Evolutionary conservation across 2,329 filamentous ascomycete species (phyloP), one percentile per base, ranked within the genome.

Genomic region (Westerdykella sp.): DNA sequence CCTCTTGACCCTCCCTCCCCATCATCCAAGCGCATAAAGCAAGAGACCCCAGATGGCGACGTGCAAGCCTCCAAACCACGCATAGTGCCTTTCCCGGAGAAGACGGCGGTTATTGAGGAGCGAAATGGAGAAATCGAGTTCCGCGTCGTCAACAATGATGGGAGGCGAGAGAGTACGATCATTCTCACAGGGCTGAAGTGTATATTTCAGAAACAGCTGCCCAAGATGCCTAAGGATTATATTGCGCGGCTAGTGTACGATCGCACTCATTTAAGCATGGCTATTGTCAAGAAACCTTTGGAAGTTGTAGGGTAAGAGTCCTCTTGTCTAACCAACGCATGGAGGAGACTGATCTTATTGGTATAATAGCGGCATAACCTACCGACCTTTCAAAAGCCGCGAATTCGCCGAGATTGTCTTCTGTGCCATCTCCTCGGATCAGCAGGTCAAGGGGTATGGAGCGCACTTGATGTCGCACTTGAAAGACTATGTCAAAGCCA

Each of bases 201-300:
- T 63, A 94, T 98, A 52, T 97, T 98, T 60, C 93, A 98, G 66
- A 97, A 97, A 58, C 93, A 98, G 63, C 76, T 98, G 5, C 93
- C 93, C 0, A 97, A 97, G 69, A 98, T 98, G 93, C 93, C 93
- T 12, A 96, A 97, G 68, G 93, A 97, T 63, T 98, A 98, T 66
- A 97, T 98, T 56, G 93, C 93, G 4, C 86, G 93, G 32, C 80
- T 98, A 6, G 93, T 98, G 45, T 98, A 98, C 70, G 93, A 98
- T 68, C 84, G 93, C 41, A 95, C 91, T 5, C 93, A 98, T 72
- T 68, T 97, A 48, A 95, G 88, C 32, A 95, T 98, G 56, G 93
- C 93, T 16, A 97, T 98, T 60, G 87, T 97, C 56, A 97, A 97
- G 73, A 90, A 94, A 58, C 91, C 93, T 1, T 75, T 96, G 39